A percentile compares a stretch with the other conserved stretches of the same genome.
Evolutionary conservation across 140 eudicot genomes (phyloP).

Genomic region (Stevia rebaudiana): DNA sequence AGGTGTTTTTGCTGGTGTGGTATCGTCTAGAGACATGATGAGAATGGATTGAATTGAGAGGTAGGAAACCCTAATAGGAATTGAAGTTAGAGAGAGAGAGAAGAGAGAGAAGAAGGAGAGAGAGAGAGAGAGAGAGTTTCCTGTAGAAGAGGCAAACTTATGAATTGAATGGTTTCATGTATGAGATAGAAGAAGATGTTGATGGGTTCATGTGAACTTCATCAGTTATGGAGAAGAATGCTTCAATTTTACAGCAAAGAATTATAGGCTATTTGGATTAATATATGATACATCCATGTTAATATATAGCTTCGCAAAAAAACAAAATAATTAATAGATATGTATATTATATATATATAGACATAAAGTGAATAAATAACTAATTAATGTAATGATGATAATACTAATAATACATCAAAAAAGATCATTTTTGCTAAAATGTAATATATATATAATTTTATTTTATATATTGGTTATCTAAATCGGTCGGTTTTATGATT

Average conservation of each 20-base stretch:
- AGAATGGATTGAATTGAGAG: constrained; percentile 39
- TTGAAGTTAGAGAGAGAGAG: not conserved
- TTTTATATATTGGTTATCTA: not conserved
- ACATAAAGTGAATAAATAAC: no score
- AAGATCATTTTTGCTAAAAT: no score
- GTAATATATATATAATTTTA: no score
- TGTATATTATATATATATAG: no score
- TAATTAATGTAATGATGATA: no score
- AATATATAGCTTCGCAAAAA: no score
- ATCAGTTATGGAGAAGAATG: constrained; percentile 43
- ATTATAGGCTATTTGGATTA: no score
- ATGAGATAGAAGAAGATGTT: constrained; percentile 33
- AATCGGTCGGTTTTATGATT: not conserved
- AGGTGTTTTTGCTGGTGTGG: constrained; percentile 31
- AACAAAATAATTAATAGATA: no score
- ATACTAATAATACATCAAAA: no score
- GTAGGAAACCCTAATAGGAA: constrained; percentile 23
- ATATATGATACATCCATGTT: no score
- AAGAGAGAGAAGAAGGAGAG: constrained; percentile 11
- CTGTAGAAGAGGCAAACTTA: constrained; percentile 44
- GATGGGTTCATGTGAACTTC: constrained; percentile 62
- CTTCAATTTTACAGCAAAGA: no score
- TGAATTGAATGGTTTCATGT: constrained; percentile 65
- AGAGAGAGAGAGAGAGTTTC: constrained; percentile 30
- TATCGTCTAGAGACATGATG: no score